Conservation (phyloP, 495 filamentous ascomycete genomes). For the Penicillium verhagenii region DNA sequence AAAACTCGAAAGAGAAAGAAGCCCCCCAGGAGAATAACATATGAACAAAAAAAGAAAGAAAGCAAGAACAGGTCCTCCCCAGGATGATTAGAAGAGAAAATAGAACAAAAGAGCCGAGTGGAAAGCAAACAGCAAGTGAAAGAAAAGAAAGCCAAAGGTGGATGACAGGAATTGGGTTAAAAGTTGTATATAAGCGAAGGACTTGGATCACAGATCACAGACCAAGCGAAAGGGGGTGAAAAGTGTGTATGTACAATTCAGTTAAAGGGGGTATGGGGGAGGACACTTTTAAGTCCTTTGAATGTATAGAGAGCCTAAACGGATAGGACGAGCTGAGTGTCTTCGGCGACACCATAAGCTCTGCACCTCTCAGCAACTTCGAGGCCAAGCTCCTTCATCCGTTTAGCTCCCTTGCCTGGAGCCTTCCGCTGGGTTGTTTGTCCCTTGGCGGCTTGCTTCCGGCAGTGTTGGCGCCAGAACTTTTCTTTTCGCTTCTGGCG, state of each 20-base stretch:
- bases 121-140: conserved; percentile 22
- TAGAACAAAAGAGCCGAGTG: no score
- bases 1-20: conserved; percentile 31
- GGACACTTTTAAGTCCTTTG: conserved; percentile 21
- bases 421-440: conserved; percentile 55
- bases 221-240: conserved; percentile 28
- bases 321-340: conserved; percentile 78
- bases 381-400: conserved; percentile 91
- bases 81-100: conserved; percentile 24
- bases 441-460: conserved; percentile 58
- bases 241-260: conserved; percentile 39
- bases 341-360: conserved; percentile 57
- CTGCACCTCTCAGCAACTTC: conserved; percentile 75
- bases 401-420: conserved; percentile 84
- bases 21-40: conserved; percentile 13
- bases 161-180: conserved; percentile 20
- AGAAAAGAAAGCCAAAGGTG: conserved; percentile 19
- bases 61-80: conserved; percentile 26
- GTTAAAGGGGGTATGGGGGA: conserved; percentile 9
- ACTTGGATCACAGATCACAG: conserved; percentile 18
- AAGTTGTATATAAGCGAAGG: conserved; percentile 30
- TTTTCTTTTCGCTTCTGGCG: conserved; percentile 88
- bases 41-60: conserved; percentile 12
- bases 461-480: conserved; percentile 79
- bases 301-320: conserved; percentile 47